Conservation (phyloP, 345 rosid genomes). For the Rhizophora apiculata region DNA sequence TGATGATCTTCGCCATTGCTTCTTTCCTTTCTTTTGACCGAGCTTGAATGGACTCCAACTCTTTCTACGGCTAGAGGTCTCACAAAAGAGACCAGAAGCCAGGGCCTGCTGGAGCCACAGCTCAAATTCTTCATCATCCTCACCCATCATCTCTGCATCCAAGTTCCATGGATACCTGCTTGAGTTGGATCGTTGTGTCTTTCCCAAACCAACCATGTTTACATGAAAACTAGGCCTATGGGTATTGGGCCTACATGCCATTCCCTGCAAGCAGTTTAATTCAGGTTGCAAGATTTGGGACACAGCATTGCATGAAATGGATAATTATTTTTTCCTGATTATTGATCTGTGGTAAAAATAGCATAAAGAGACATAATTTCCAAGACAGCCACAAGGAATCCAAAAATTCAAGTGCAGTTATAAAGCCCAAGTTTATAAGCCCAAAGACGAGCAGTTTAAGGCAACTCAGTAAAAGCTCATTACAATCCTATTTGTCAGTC, state of each 20-base stretch:
- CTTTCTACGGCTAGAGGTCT: constrained; percentile 78
- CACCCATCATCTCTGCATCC: constrained; percentile 92
- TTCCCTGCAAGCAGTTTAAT: constrained; percentile 52
- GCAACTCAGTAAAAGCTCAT: too few species aligned
- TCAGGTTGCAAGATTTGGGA: not conserved
- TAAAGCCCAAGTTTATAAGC: not conserved
- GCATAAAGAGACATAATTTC: too few species aligned
- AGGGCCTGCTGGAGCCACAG: constrained; percentile 86
- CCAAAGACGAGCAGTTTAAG: too few species aligned
- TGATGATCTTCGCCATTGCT: constrained; percentile 84
- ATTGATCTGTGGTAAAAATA: too few species aligned
- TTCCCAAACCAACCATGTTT: constrained; percentile 90
- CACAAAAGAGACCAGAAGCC: constrained; percentile 89
- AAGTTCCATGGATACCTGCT: constrained; percentile 87
- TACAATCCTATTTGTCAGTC: too few species aligned
- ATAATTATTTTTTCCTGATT: too few species aligned
- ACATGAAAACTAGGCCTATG: constrained; percentile 96
- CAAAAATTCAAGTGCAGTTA: not conserved
- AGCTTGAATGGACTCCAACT: constrained; percentile 97
- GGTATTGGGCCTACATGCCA: constrained; percentile 96
- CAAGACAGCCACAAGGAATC: not conserved
- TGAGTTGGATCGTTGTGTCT: constrained; percentile 75
- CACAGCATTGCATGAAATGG: not conserved
- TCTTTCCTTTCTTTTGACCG: constrained; percentile 75
- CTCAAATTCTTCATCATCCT: constrained; percentile 85